Evolutionary conservation across 805 yeast genomes (phyloP).

Genomic region (Schizosaccharomyces cryophilus): DNA sequence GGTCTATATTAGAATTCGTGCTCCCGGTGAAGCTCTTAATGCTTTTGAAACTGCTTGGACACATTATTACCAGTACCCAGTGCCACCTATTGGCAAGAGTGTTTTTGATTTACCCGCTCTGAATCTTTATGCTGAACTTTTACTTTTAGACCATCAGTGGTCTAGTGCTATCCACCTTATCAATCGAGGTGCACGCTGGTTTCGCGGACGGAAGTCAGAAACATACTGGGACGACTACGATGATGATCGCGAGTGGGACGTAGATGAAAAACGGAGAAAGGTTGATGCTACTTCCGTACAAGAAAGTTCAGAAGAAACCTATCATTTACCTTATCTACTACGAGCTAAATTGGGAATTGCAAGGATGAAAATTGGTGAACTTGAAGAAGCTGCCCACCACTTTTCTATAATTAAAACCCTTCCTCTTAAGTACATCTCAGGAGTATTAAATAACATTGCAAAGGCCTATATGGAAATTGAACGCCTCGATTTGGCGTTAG

Average conservation of each 20-base stretch:
- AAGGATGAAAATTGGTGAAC: slow-evolving; percentile 37
- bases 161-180: slow-evolving; percentile 37
- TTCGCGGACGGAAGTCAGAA: slow-evolving; percentile 41
- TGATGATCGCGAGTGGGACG: slow-evolving; percentile 50
- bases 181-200: slow-evolving; percentile 59
- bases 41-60: slow-evolving; percentile 41
- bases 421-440: slow-evolving; percentile 11
- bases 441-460: slow-evolving; percentile 52
- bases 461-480: slow-evolving; percentile 44
- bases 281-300: slow-evolving; percentile 3
- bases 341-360: slow-evolving; percentile 56
- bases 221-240: slow-evolving; percentile 37
- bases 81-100: slow-evolving; percentile 9
- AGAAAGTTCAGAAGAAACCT: slow-evolving; percentile 11
- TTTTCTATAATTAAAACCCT: slow-evolving; percentile 15
- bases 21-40: slow-evolving; percentile 44
- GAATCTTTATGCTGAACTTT: slow-evolving; percentile 61
- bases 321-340: slow-evolving; percentile 59
- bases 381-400: slow-evolving; percentile 50
- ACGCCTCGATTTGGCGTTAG: slow-evolving; percentile 49
- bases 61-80: slow-evolving; percentile 24
- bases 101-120: slow-evolving; percentile 69
- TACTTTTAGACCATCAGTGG: slow-evolving; percentile 43
- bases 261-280: slow-evolving; percentile 33
- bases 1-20: slow-evolving; percentile 5